Evolutionary conservation across 257 asterid genomes (phyloP).

Genomic region (Salvia rosmarinus): DNA sequence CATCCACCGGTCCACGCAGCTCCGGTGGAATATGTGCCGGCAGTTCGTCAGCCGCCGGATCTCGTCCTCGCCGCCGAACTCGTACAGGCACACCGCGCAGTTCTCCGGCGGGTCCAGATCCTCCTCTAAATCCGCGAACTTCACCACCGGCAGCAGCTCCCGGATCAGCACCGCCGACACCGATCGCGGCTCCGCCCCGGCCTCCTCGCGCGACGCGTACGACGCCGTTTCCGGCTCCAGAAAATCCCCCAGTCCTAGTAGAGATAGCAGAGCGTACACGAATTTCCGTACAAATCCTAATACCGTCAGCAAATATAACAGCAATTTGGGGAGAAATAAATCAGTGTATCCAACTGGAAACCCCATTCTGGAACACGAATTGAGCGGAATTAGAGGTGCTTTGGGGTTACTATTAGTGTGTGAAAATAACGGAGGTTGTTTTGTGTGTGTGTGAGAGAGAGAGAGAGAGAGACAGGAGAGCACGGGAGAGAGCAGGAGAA

Average conservation of each 20-base stretch:
- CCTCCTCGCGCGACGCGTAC: slow-evolving; percentile 21
- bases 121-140: slow-evolving; percentile 58
- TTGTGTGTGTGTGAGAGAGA: slow-evolving; percentile 23
- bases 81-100: slow-evolving; percentile 92
- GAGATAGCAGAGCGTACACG: slow-evolving; percentile 39
- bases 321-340: slow-evolving; percentile 68
- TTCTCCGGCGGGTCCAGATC: slow-evolving; percentile 68
- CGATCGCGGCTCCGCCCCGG: slow-evolving; percentile 49
- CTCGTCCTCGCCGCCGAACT: slow-evolving; percentile 79
- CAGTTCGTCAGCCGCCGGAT: slow-evolving; percentile 86
- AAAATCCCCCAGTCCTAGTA: slow-evolving; percentile 67
- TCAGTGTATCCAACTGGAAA: slow-evolving; percentile 86
- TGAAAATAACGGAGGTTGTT: neutral
- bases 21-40: slow-evolving; percentile 77
- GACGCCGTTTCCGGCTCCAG: slow-evolving; percentile 55
- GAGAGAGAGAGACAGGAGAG: slow-evolving; percentile 5
- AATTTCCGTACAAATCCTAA: slow-evolving; percentile 59
- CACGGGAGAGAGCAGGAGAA: slow-evolving; percentile 18
- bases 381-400: neutral
- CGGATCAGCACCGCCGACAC: slow-evolving; percentile 74
- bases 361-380: slow-evolving; percentile 49
- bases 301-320: slow-evolving; percentile 55
- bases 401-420: neutral
- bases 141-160: slow-evolving; percentile 83
- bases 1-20: slow-evolving; percentile 98